Conservation (phyloP, 805 yeast genomes). For the Candida saitoana region DNA sequence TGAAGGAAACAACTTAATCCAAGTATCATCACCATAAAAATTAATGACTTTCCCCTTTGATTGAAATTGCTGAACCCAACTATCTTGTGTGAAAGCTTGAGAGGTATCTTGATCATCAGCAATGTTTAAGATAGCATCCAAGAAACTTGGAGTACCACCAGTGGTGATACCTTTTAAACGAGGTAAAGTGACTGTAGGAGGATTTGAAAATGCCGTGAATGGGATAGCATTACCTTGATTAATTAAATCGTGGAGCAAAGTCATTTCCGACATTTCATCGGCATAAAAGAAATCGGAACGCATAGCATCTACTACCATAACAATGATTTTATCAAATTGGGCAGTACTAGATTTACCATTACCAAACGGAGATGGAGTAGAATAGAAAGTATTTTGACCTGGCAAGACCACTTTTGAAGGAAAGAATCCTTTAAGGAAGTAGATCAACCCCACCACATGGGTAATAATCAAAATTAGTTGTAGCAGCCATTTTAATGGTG, state of each 20-base stretch:
- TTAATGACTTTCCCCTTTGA: constrained; percentile 47
- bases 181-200: constrained; percentile 96
- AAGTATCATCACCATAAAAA: constrained; percentile 96
- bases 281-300: constrained; percentile 83
- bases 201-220: constrained; percentile 86
- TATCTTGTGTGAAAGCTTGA: constrained; percentile 72
- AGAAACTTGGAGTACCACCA: constrained; percentile 89
- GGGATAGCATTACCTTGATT: constrained; percentile 72
- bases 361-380: constrained; percentile 4
- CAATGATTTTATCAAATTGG: constrained; percentile 61
- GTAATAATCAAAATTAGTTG: constrained; percentile 7
- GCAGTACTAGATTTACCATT: constrained; percentile 24
- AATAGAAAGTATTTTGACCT: constrained; percentile 44
- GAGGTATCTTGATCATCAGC: constrained; percentile 83
- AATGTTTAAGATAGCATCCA: constrained; percentile 90
- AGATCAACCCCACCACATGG: constrained; percentile 44
- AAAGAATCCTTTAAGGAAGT: constrained; percentile 81
- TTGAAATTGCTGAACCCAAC: constrained; percentile 75
- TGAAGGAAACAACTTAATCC: constrained; percentile 84
- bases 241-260: constrained; percentile 60
- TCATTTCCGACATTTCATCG: constrained; percentile 55
- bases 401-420: constrained; percentile 80
- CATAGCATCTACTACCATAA: constrained; percentile 91
- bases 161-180: constrained; percentile 90
- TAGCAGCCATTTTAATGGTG: constrained; percentile 12